A percentile compares a stretch with the other conserved stretches of the same genome.
Evolutionary conservation across 305 asterid genomes (phyloP).

Genomic region (Rubia tinctorum): DNA sequence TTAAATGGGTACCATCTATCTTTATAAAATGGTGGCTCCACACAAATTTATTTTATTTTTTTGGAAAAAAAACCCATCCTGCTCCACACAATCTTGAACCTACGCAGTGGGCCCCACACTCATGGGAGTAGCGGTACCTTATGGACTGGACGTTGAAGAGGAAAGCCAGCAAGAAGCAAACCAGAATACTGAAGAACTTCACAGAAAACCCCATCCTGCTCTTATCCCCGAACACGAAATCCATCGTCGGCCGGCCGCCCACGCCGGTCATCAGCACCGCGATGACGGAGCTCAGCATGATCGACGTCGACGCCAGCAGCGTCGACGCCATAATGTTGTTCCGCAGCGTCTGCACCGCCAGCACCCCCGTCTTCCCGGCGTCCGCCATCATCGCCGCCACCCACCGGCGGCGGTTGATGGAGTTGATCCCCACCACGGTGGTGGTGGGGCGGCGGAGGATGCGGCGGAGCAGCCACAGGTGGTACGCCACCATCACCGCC

Average conservation of each 20-base stretch:
- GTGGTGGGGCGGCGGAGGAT: slow-evolving; percentile 53
- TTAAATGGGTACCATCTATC: no score
- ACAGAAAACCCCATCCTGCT: slow-evolving; percentile 44
- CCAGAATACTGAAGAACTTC: slow-evolving; percentile 58
- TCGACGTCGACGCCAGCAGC: slow-evolving; percentile 72
- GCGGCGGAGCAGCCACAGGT: slow-evolving; percentile 70
- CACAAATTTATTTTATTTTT: no score
- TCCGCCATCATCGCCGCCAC: slow-evolving; percentile 94
- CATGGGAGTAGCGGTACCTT: slow-evolving; percentile 22
- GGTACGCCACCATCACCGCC: slow-evolving; percentile 54
- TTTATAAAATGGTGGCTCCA: no score
- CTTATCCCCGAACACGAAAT: slow-evolving; percentile 34
- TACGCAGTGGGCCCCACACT: background rate
- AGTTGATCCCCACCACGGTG: slow-evolving; percentile 86
- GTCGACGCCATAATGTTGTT: slow-evolving; percentile 95
- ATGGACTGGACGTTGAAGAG: slow-evolving; percentile 76
- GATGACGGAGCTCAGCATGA: slow-evolving; percentile 75
- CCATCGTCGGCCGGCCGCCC: slow-evolving; percentile 8
- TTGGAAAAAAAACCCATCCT: no score
- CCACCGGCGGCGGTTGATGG: slow-evolving; percentile 86
- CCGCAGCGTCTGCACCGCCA: slow-evolving; percentile 78
- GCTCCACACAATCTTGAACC: background rate
- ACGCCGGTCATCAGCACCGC: slow-evolving; percentile 61
- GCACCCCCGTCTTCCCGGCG: slow-evolving; percentile 51
- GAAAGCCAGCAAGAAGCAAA: slow-evolving; percentile 77